A percentile compares a stretch with the other conserved stretches of the same genome.
phyloP scores from a whole-genome alignment of 805 yeast species.

The Ogataea nitratoaversa region DNA sequence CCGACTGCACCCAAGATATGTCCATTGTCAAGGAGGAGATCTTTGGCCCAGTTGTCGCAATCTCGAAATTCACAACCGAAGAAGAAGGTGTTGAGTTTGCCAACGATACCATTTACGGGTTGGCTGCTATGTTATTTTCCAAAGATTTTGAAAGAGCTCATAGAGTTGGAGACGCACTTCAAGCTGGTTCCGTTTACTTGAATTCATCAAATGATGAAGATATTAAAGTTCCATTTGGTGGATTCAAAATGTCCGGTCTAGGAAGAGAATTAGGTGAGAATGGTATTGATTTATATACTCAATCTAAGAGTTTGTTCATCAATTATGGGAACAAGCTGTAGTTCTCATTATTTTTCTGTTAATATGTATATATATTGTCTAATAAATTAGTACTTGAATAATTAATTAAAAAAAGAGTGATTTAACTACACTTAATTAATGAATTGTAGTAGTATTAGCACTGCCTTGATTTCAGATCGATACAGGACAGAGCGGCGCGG shows the following conservation, averaged over 20 bases:
- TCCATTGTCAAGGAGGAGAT: slow-evolving; percentile 74
- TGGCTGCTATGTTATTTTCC: slow-evolving; percentile 80
- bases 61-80: slow-evolving; percentile 60
- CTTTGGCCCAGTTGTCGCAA: slow-evolving; percentile 80
- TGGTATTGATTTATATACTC: slow-evolving; percentile 68
- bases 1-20: slow-evolving; percentile 63
- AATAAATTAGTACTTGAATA: too few species aligned
- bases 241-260: slow-evolving; percentile 72
- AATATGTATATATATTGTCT: not conserved
- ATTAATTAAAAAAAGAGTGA: too few species aligned
- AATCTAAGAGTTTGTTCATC: slow-evolving; percentile 63
- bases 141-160: slow-evolving; percentile 63
- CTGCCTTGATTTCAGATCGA: not conserved
- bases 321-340: slow-evolving; percentile 39
- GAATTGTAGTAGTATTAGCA: too few species aligned
- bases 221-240: slow-evolving; percentile 72
- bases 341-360: not conserved
- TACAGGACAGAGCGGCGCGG: too few species aligned
- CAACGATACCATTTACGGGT: slow-evolving; percentile 71
- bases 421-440: too few species aligned
- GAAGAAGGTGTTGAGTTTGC: slow-evolving; percentile 68
- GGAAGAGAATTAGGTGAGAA: slow-evolving; percentile 80
- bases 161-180: slow-evolving; percentile 38
- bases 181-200: slow-evolving; percentile 68
- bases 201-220: slow-evolving; percentile 67